phyloP scores from a whole-genome alignment of 495 filamentous ascomycete genomes.

The Penicillium turbatum region DNA sequence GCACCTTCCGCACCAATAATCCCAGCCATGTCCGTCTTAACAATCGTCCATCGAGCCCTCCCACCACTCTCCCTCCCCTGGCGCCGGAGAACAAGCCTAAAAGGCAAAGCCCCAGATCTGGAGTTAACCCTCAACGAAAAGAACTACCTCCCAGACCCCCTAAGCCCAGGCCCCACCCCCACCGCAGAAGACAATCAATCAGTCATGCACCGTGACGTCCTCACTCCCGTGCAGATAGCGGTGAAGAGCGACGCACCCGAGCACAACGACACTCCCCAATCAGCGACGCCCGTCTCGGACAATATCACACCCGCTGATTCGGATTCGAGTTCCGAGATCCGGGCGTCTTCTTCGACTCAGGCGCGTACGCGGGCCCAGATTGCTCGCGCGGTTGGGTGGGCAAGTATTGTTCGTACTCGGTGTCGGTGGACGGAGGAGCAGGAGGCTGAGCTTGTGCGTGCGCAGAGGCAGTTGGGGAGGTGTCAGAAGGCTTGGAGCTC shows the following conservation, averaged over 20 bases:
- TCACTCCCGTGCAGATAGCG: constrained; percentile 23
- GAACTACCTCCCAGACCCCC: background rate
- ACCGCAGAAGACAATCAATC: background rate
- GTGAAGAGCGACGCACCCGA: constrained; percentile 18
- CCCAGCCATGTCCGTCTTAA: constrained; percentile 22
- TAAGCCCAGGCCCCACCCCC: background rate
- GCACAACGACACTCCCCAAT: background rate
- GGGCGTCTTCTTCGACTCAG: background rate
- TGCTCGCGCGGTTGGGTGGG: constrained; percentile 33
- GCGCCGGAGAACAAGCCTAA: constrained; percentile 17
- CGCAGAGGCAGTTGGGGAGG: constrained; percentile 28
- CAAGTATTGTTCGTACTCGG: constrained; percentile 29
- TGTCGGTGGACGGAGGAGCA: constrained; percentile 37
- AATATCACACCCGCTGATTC: constrained; percentile 3
- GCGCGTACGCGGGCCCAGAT: constrained; percentile 13
- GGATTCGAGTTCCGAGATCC: constrained; percentile 7
- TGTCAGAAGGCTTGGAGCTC: constrained; percentile 46
- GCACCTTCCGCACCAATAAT: constrained; percentile 3
- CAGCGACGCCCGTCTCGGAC: background rate
- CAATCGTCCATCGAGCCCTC: constrained; percentile 25
- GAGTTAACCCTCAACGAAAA: constrained; percentile 1
- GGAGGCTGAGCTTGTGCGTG: constrained; percentile 30
- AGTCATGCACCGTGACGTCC: constrained; percentile 22
- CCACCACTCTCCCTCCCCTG: constrained; percentile 20
- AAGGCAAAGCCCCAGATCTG: constrained; percentile 18